A percentile compares a stretch with the other conserved stretches of the same genome.
phyloP scores from a whole-genome alignment of 257 asterid species.

The Parsonsia alboflavescens region DNA sequence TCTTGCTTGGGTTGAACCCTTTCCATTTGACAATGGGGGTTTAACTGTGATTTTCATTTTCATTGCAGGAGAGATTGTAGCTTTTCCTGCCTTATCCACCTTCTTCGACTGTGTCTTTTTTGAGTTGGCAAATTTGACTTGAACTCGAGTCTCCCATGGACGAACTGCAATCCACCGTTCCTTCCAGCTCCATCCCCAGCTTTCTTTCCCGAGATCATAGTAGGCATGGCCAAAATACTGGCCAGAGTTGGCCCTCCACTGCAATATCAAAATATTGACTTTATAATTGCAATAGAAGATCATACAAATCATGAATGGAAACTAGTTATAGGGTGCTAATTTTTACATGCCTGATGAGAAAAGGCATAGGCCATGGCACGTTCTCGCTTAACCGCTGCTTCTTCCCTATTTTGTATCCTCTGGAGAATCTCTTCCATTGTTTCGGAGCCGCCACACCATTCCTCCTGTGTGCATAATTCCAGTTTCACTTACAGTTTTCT shows the following conservation, averaged over 20 bases:
- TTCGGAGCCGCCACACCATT: constrained; percentile 74
- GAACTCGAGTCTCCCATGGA: constrained; percentile 67
- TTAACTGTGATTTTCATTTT: constrained; percentile 17
- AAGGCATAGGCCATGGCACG: constrained; percentile 72
- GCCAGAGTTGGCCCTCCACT: constrained; percentile 69
- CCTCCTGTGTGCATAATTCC: constrained; percentile 36
- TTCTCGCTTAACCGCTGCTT: constrained; percentile 64
- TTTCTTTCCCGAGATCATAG: constrained; percentile 65
- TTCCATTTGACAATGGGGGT: constrained; percentile 11
- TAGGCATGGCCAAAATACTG: constrained; percentile 63
- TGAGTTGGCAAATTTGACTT: constrained; percentile 20
- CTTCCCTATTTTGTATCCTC: constrained; percentile 62
- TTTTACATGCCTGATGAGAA: constrained; percentile 64
- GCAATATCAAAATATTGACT: constrained; percentile 7
- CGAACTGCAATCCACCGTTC: constrained; percentile 72
- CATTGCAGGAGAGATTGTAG: constrained; percentile 16
- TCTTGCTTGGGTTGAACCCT: constrained; percentile 5
- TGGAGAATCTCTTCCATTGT: constrained; percentile 68
- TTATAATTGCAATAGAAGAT: not conserved
- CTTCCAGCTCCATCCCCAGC: constrained; percentile 92
- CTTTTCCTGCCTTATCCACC: constrained; percentile 23
- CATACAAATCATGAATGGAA: not conserved
- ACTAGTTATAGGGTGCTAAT: not conserved
- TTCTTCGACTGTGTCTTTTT: constrained; percentile 34
- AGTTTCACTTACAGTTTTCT: not conserved